Evolutionary conservation across 1,284 basidiomycete genomes (phyloP).

Genomic region (Fereydounia khargensis): DNA sequence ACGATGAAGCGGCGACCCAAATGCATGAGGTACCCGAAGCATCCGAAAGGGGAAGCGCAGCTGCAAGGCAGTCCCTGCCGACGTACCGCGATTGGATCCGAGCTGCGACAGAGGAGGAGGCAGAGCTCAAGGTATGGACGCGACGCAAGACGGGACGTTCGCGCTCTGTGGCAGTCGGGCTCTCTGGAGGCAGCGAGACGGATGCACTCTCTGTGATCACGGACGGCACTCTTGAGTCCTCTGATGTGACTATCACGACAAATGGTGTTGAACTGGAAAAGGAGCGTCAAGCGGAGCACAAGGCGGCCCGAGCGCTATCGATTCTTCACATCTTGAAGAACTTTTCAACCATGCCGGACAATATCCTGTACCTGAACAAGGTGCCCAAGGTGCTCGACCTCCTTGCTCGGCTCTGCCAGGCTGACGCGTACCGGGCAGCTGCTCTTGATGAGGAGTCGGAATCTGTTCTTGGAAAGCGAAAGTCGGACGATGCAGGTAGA

Average conservation of each 20-base stretch:
- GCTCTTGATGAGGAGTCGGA: background rate
- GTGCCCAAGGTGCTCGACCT: conserved; percentile 69
- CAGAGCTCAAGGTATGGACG: conserved; percentile 35
- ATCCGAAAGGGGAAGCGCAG: conserved; percentile 1
- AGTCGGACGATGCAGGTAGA: too few species aligned
- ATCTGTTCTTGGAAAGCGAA: too few species aligned
- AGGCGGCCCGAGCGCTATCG: conserved; percentile 68
- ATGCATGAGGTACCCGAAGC: conserved; percentile 4
- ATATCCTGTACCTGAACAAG: conserved; percentile 68
- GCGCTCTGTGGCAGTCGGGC: conserved; percentile 12
- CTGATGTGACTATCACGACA: conserved; percentile 16
- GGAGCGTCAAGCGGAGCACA: conserved; percentile 31
- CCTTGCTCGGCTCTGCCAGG: conserved; percentile 56
- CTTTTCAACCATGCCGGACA: conserved; percentile 73
- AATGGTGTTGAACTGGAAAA: conserved; percentile 17
- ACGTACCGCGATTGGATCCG: conserved; percentile 48
- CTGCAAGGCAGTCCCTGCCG: conserved; percentile 5
- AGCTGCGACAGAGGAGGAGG: conserved; percentile 45
- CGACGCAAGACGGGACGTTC: conserved; percentile 19
- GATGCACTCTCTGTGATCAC: conserved; percentile 4
- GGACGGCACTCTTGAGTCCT: background rate
- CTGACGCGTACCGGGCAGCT: conserved; percentile 54
- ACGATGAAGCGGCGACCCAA: conserved; percentile 58
- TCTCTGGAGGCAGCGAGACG: conserved; percentile 5
- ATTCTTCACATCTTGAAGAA: conserved; percentile 82